phyloP scores from a whole-genome alignment of 495 filamentous ascomycete genomes.

The Hypoxylon fragiforme region DNA sequence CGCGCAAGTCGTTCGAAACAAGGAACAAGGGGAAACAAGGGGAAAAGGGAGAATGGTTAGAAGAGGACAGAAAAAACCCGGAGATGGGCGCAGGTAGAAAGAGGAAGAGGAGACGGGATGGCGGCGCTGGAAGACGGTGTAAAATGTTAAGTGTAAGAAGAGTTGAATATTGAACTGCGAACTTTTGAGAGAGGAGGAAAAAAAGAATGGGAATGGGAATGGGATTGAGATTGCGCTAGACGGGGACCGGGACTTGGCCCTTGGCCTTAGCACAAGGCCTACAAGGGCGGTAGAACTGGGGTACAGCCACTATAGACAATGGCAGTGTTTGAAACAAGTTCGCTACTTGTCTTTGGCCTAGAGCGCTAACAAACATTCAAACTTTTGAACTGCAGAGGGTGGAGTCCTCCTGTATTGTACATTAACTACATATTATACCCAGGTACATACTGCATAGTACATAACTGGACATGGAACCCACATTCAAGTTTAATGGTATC shows the following conservation, averaged over 20 bases:
- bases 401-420: too few relatives aligned
- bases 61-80: conserved; percentile 11
- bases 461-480: too few relatives aligned
- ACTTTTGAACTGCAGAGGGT: conserved; percentile 11
- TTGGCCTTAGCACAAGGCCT: conserved; percentile 25
- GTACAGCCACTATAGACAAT: conserved; percentile 36
- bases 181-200: conserved; percentile 11
- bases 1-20: conserved; percentile 24
- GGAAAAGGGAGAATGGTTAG: neutral
- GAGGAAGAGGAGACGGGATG: conserved; percentile 23
- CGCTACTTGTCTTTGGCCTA: conserved; percentile 32
- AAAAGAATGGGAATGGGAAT: conserved; percentile 29
- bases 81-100: conserved; percentile 19
- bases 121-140: conserved; percentile 25
- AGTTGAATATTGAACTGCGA: conserved; percentile 16
- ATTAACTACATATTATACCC: conserved; percentile 10
- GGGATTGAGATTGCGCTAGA: conserved; percentile 35
- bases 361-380: conserved; percentile 28
- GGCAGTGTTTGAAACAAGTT: conserved; percentile 37
- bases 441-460: too few relatives aligned
- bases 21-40: conserved; percentile 18
- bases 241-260: conserved; percentile 17
- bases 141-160: conserved; percentile 33
- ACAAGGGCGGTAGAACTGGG: conserved; percentile 32
- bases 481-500: too few relatives aligned